A percentile compares a stretch with the other conserved stretches of the same genome.
These are phyloP conservation scores for Pythium dissotocum DNA, from an alignment of 352 stramenopile species.

Conservation along the genomic window DNA sequence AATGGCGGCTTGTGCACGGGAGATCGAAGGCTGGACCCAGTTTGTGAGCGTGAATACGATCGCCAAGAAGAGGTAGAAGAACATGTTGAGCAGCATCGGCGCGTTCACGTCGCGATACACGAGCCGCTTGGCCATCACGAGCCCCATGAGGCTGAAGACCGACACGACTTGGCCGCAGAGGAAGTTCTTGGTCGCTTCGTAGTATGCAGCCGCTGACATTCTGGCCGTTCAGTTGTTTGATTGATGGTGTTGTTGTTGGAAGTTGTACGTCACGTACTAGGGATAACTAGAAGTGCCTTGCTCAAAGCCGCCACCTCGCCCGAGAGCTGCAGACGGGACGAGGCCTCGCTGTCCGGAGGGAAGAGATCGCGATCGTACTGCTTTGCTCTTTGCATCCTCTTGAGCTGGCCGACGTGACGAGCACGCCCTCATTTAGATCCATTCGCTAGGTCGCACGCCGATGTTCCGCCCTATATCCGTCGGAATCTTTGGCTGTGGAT, in stretches of 20 bases:
- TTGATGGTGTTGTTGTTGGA: background rate
- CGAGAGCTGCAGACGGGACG: background rate
- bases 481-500: background rate
- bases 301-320: background rate
- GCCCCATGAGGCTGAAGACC: constrained; percentile 38
- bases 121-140: constrained; percentile 46
- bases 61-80: constrained; percentile 40
- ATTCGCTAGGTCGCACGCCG: background rate
- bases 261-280: background rate
- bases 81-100: constrained; percentile 40
- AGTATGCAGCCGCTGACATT: background rate
- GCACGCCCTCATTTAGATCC: background rate
- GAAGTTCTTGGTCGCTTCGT: constrained; percentile 29
- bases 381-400: background rate
- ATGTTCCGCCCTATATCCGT: background rate
- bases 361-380: background rate
- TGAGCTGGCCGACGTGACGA: background rate
- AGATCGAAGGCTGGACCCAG: constrained; percentile 1
- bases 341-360: background rate
- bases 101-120: constrained; percentile 27
- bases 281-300: background rate
- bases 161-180: constrained; percentile 46
- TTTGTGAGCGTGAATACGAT: constrained; percentile 32
- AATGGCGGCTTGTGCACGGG: background rate
- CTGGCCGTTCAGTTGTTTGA: background rate